Evolutionary conservation across 2,329 filamentous ascomycete species (phyloP).

Genomic region (Diaporthe caulivora): DNA sequence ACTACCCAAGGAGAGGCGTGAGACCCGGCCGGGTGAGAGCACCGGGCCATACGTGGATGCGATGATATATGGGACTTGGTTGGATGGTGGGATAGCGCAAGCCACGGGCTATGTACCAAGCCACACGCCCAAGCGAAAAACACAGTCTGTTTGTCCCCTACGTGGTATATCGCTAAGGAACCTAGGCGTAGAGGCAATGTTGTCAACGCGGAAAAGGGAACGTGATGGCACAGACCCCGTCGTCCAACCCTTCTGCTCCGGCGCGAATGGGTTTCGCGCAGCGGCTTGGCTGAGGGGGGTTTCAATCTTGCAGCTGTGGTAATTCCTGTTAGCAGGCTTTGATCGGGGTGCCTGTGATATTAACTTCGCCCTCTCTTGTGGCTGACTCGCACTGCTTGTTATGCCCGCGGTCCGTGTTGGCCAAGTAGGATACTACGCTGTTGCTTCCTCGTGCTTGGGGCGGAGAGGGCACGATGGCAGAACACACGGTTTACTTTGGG

Average conservation of each 20-base stretch:
- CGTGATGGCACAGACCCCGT: not conserved
- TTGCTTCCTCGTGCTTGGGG: not conserved
- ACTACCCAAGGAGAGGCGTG: not conserved
- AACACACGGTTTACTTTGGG: not conserved
- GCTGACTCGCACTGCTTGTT: not conserved
- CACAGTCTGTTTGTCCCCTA: not conserved
- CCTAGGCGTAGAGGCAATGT: not conserved
- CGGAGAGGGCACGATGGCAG: not conserved
- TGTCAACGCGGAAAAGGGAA: not conserved
- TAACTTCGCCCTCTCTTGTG: not conserved
- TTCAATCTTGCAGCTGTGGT: not conserved
- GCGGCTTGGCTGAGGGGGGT: not conserved
- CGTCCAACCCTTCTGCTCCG: not conserved
- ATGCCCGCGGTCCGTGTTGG: constrained; percentile 1
- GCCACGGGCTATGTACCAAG: not conserved
- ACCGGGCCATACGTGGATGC: not conserved
- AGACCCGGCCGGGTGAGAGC: not conserved
- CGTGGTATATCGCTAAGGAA: too few relatives aligned
- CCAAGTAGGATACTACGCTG: constrained; percentile 20
- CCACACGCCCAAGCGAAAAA: not conserved
- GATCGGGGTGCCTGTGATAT: too few relatives aligned
- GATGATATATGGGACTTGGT: not conserved
- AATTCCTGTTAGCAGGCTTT: not conserved
- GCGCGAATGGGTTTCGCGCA: not conserved
- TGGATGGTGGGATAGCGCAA: not conserved